Conservation (phyloP, 2,329 filamentous ascomycete genomes). For the Fusarium circinatum region DNA sequence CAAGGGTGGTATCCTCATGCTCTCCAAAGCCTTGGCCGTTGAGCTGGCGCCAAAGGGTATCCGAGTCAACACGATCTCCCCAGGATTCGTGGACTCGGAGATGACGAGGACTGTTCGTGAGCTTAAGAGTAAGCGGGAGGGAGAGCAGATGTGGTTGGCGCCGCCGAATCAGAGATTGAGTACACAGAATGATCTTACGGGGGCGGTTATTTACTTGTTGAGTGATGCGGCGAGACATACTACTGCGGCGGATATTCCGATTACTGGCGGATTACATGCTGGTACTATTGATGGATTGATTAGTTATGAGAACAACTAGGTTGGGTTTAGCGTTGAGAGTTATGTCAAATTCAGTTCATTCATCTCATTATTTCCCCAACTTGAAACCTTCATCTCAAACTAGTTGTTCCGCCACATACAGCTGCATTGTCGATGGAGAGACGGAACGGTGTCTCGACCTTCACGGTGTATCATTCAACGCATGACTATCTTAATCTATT, state of each 20-base stretch:
- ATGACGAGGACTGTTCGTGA: conserved; percentile 48
- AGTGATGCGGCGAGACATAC: conserved; percentile 56
- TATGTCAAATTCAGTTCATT: not conserved
- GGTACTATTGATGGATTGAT: conserved; percentile 52
- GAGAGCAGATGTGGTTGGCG: conserved; percentile 51
- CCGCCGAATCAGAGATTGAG: conserved; percentile 54
- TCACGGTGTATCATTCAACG: not conserved
- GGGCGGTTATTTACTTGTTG: conserved; percentile 55
- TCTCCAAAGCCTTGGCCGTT: conserved; percentile 52
- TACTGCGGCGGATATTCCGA: conserved; percentile 56
- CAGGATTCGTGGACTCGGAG: conserved; percentile 51
- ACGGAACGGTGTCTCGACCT: too few species aligned
- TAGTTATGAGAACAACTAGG: conserved; percentile 43
- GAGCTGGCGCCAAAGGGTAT: conserved; percentile 52
- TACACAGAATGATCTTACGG: conserved; percentile 55
- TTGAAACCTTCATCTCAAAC: too few species aligned
- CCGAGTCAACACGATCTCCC: conserved; percentile 53
- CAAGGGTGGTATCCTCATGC: conserved; percentile 54
- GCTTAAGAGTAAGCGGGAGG: conserved; percentile 47
- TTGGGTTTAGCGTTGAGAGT: not conserved
- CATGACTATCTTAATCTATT: too few species aligned
- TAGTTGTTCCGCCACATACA: rapidly evolving
- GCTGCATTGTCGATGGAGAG: not conserved
- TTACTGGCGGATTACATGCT: conserved; percentile 56
- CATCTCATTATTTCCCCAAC: too few species aligned